Conservation (phyloP, 306 rosid genomes). For the Cercis canadensis region DNA sequence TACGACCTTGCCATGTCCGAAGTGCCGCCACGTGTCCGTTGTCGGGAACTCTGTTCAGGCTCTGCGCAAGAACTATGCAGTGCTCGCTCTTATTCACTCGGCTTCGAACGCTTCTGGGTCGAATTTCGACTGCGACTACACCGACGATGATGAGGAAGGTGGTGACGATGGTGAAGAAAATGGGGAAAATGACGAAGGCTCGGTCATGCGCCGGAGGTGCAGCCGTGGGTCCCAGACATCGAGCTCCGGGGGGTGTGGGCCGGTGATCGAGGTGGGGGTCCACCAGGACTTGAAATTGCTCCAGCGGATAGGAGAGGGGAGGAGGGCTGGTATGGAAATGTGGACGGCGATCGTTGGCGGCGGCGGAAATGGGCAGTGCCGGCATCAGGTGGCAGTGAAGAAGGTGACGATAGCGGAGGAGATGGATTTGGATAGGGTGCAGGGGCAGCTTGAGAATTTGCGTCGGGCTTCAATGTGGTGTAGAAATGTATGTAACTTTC, state of each 20-base stretch:
- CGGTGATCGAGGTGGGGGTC: constrained; percentile 82
- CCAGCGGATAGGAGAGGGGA: constrained; percentile 76
- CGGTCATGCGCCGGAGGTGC: constrained; percentile 50
- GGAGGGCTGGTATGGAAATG: constrained; percentile 80
- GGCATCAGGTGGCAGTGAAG: constrained; percentile 86
- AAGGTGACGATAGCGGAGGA: constrained; percentile 68
- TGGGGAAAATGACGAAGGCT: constrained; percentile 47
- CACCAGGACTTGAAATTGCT: constrained; percentile 80
- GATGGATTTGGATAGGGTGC: constrained; percentile 83
- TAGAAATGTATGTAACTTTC: constrained; percentile 92
- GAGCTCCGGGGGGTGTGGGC: constrained; percentile 85
- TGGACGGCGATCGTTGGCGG: constrained; percentile 79
- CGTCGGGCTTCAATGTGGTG: constrained; percentile 98
- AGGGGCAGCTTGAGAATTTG: constrained; percentile 78
- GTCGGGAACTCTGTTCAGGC: constrained; percentile 94
- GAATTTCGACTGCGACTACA: constrained; percentile 66
- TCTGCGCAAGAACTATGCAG: constrained; percentile 86
- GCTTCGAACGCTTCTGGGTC: constrained; percentile 26
- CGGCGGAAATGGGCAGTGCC: constrained; percentile 60
- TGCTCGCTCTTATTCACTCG: constrained; percentile 78
- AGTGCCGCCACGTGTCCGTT: constrained; percentile 87
- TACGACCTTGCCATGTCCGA: constrained; percentile 76
- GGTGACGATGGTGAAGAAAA: constrained; percentile 44
- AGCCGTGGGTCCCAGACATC: constrained; percentile 67
- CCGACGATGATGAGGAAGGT: constrained; percentile 71